phyloP scores from a whole-genome alignment of 495 filamentous ascomycete genomes.

The Hypoxylon crocopeplum region DNA sequence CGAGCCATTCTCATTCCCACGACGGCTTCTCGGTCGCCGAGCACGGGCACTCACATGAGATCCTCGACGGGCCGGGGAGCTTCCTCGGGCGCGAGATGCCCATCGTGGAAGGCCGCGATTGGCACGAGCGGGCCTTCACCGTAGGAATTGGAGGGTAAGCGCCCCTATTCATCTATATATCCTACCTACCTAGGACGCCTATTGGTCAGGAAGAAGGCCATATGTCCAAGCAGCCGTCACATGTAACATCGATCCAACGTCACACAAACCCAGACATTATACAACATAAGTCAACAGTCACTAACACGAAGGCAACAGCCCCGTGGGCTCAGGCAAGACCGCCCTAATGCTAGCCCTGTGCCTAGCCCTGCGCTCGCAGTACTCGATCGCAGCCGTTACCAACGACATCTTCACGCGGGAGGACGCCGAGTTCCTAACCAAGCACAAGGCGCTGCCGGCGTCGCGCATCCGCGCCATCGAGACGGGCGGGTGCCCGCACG shows the following conservation, averaged over 20 bases:
- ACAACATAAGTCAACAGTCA: too few species aligned
- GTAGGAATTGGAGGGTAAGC: constrained; percentile 95
- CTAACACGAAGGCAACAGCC: too few species aligned
- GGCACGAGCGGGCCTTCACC: constrained; percentile 91
- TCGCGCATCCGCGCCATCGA: constrained; percentile 92
- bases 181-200: neutral
- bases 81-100: constrained; percentile 93
- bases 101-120: constrained; percentile 84
- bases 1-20: constrained; percentile 68
- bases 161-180: neutral
- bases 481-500: constrained; percentile 96
- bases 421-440: constrained; percentile 95
- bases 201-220: neutral
- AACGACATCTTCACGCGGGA: constrained; percentile 99
- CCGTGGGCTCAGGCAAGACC: constrained; percentile 97
- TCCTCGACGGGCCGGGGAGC: constrained; percentile 91
- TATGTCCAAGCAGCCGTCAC: neutral
- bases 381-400: constrained; percentile 92
- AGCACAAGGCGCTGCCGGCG: constrained; percentile 80
- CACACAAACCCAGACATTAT: neutral
- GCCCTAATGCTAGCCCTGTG: constrained; percentile 93
- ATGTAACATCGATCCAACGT: neutral
- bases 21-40: constrained; percentile 70
- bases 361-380: constrained; percentile 73
- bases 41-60: constrained; percentile 95